Evolutionary conservation across 805 yeast genomes (phyloP).

Genomic region (Teunomyces aglyptinius): DNA sequence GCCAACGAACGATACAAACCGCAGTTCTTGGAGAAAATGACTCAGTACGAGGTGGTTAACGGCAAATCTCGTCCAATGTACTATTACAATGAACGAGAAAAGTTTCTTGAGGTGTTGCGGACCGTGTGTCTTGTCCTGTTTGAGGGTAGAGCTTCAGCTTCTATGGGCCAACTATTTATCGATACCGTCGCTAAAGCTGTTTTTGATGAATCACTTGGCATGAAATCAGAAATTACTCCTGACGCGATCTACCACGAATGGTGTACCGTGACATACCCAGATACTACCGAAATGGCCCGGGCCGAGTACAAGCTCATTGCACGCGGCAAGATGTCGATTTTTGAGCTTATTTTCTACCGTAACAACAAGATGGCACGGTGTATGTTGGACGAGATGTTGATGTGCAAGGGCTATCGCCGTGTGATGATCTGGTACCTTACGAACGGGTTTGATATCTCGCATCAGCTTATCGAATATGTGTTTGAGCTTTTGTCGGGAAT

Average conservation of each 20-base stretch:
- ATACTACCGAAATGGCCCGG: constrained; percentile 21
- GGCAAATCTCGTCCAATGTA: background rate
- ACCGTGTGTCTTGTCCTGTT: too few species aligned
- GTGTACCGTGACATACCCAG: constrained; percentile 32
- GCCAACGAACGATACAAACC: constrained; percentile 37
- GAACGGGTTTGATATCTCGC: constrained; percentile 52
- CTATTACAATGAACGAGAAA: too few species aligned
- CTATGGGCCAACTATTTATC: constrained; percentile 10
- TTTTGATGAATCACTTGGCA: constrained; percentile 30
- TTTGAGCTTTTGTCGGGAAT: constrained; percentile 56
- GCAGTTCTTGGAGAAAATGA: constrained; percentile 17
- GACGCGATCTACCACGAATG: constrained; percentile 51
- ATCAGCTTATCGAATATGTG: constrained; percentile 57
- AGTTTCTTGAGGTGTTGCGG: too few species aligned
- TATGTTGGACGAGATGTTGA: constrained; percentile 66
- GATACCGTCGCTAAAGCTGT: constrained; percentile 56
- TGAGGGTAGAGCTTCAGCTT: too few species aligned
- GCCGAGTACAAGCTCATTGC: constrained; percentile 29
- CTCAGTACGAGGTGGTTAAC: constrained; percentile 15
- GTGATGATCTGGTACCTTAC: constrained; percentile 67
- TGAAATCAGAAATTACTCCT: constrained; percentile 34
- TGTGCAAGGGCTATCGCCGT: constrained; percentile 64
- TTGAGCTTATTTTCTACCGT: constrained; percentile 50
- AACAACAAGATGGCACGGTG: constrained; percentile 55
- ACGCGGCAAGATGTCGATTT: constrained; percentile 34